Evolutionary conservation across 805 yeast genomes (phyloP).

Genomic region (Jamesozyma spencerorum): DNA sequence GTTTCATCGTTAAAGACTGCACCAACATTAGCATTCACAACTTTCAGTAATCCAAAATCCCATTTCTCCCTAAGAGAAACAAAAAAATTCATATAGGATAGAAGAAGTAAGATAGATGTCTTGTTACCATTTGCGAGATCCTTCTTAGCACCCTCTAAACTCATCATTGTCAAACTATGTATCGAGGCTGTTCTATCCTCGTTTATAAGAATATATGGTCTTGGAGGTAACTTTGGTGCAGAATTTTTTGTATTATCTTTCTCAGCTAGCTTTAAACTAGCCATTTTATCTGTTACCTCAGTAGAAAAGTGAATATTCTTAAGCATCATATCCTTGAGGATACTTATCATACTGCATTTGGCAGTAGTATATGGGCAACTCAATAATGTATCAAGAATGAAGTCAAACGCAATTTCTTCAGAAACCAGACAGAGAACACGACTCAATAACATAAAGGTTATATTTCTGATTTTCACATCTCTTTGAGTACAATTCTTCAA

Average conservation of each 20-base stretch:
- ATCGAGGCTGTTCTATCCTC: constrained; percentile 36
- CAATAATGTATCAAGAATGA: constrained; percentile 54
- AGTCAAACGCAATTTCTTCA: constrained; percentile 48
- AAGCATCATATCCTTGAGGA: constrained; percentile 56
- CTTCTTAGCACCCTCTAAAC: constrained; percentile 27
- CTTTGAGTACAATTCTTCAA: constrained; percentile 31
- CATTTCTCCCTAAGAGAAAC: constrained; percentile 30
- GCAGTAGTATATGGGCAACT: constrained; percentile 59
- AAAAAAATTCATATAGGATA: constrained; percentile 51
- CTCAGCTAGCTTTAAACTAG: background rate
- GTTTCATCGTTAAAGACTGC: constrained; percentile 16
- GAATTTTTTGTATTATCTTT: constrained; percentile 2
- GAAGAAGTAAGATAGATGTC: constrained; percentile 21
- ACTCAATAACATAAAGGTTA: constrained; percentile 51
- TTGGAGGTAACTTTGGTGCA: constrained; percentile 23
- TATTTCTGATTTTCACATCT: constrained; percentile 32
- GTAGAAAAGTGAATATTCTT: constrained; percentile 15
- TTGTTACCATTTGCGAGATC: constrained; percentile 3
- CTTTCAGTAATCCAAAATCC: constrained; percentile 22
- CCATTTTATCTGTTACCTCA: background rate
- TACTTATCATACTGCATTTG: constrained; percentile 52
- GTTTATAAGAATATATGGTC: constrained; percentile 37
- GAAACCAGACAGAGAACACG: constrained; percentile 50
- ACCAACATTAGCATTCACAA: constrained; percentile 27
- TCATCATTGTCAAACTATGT: constrained; percentile 33